Conservation (phyloP, 495 filamentous ascomycete species). For the Penicillium roqueforti region DNA sequence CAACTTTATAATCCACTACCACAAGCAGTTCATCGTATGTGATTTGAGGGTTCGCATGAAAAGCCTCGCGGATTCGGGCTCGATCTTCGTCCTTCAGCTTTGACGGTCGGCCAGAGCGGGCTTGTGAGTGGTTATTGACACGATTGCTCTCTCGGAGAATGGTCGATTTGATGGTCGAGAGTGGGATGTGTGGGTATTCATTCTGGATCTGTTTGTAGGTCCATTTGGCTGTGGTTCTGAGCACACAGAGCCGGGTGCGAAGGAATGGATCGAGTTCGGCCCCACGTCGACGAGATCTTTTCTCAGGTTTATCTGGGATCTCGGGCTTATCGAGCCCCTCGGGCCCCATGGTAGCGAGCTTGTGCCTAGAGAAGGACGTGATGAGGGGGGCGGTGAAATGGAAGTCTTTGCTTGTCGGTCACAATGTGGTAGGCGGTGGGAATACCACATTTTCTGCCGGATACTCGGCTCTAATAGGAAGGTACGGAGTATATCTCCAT, state of each 20-base stretch:
- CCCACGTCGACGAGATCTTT: constrained; percentile 1
- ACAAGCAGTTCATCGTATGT: constrained; percentile 11
- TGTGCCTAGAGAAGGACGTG: background rate
- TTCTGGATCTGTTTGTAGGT: constrained; percentile 9
- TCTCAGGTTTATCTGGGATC: background rate
- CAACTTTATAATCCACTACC: constrained; percentile 9
- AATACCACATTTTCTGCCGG: background rate
- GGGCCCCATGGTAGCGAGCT: constrained; percentile 1
- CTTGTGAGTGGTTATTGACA: constrained; percentile 9
- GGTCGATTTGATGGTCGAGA: constrained; percentile 10
- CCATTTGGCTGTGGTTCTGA: constrained; percentile 12
- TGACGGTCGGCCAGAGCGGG: constrained; percentile 8
- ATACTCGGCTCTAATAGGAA: background rate
- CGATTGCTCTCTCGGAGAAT: background rate
- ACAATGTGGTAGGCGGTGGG: background rate
- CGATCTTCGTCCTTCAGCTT: constrained; percentile 12
- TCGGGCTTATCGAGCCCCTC: constrained; percentile 1
- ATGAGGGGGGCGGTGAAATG: background rate
- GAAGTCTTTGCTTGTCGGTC: background rate
- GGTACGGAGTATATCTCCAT: background rate
- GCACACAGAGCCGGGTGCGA: constrained; percentile 9
- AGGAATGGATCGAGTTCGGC: constrained; percentile 11
- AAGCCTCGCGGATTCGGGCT: constrained; percentile 2
- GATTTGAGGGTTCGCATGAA: constrained; percentile 7
- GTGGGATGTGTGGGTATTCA: constrained; percentile 8